These are phyloP conservation scores for Thelonectria blattea DNA, from an alignment of 2,329 filamentous ascomycete genomes.

Conservation along the genomic window DNA sequence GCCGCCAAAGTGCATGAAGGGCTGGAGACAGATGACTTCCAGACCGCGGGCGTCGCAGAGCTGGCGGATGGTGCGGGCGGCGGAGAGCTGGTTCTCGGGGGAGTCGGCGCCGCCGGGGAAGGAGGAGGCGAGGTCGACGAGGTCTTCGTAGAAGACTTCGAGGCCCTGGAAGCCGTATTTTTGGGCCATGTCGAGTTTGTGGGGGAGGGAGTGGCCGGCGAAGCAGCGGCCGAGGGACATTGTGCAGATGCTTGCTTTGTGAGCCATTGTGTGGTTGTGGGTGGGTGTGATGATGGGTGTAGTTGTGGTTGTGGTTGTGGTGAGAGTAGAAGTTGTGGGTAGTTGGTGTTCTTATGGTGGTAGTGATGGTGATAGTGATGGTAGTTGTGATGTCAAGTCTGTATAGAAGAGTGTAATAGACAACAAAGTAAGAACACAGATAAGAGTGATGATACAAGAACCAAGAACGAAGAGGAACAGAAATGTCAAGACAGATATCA, in stretches of 20 bases:
- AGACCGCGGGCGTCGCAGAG: slow-evolving; percentile 64
- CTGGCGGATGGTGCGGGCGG: slow-evolving; percentile 61
- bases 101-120: slow-evolving; percentile 49
- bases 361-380: no score
- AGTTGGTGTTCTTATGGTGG: no score
- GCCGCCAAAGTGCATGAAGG: slow-evolving; percentile 81
- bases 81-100: slow-evolving; percentile 56
- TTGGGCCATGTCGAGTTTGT: slow-evolving; percentile 73
- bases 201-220: slow-evolving; percentile 69
- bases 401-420: no score
- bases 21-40: slow-evolving; percentile 70
- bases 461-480: no score
- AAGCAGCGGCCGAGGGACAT: slow-evolving; percentile 76
- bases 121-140: slow-evolving; percentile 63
- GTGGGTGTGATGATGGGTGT: background rate
- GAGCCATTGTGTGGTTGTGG: slow-evolving; percentile 49
- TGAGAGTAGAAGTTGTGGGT: background rate
- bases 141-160: slow-evolving; percentile 80
- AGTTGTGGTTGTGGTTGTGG: background rate
- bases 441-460: no score
- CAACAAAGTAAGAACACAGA: no score
- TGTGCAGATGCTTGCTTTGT: slow-evolving; percentile 72
- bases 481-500: background rate
- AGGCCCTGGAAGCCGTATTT: slow-evolving; percentile 71
- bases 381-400: no score